Evolutionary conservation across 2,329 filamentous ascomycete species (phyloP).

Genomic region (Exophiala dermatitidis): DNA sequence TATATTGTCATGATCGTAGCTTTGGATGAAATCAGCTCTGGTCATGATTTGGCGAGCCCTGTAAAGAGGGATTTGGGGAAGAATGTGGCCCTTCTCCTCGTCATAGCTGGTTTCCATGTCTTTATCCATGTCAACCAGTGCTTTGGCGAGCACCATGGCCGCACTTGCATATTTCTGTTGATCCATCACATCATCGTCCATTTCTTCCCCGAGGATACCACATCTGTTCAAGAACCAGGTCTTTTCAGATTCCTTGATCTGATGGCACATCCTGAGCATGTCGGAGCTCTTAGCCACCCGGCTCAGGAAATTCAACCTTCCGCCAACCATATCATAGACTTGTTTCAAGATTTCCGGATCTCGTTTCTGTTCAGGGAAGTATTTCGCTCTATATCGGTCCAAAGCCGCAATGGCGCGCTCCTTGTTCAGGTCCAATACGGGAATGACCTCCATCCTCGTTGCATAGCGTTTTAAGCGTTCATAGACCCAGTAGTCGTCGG

Average conservation of each 20-base stretch:
- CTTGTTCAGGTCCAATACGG: constrained; percentile 76
- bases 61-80: constrained; percentile 75
- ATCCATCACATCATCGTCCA: constrained; percentile 98
- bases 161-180: constrained; percentile 93
- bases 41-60: constrained; percentile 90
- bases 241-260: constrained; percentile 64
- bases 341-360: constrained; percentile 54
- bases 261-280: constrained; percentile 70
- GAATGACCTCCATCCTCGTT: constrained; percentile 88
- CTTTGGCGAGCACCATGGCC: constrained; percentile 86
- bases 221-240: constrained; percentile 75
- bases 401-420: constrained; percentile 68
- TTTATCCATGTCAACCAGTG: constrained; percentile 75
- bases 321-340: constrained; percentile 81
- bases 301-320: constrained; percentile 79
- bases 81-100: constrained; percentile 59
- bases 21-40: constrained; percentile 84
- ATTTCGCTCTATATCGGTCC: constrained; percentile 69
- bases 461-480: constrained; percentile 87
- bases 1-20: constrained; percentile 87
- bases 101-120: constrained; percentile 62
- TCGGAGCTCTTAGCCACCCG: constrained; percentile 78
- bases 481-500: constrained; percentile 97
- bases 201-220: constrained; percentile 66
- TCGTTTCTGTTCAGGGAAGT: constrained; percentile 58